Evolutionary conservation across 441 rosid species (phyloP).

Genomic region (Syzygium syzygioides): DNA sequence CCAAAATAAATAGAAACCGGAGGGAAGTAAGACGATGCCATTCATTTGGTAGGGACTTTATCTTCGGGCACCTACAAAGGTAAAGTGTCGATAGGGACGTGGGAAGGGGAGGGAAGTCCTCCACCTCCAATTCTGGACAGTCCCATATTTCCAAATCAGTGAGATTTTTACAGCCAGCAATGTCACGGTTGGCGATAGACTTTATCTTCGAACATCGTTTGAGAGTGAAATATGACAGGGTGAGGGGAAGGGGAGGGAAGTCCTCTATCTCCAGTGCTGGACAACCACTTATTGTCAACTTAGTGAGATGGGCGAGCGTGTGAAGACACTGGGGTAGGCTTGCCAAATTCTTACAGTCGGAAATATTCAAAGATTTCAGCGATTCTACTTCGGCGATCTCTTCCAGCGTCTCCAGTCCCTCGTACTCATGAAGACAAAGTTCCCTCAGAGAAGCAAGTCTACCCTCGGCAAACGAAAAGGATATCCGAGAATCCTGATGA

Average conservation of each 20-base stretch:
- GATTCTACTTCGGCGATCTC: not conserved
- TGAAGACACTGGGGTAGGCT: accelerated
- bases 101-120: no score
- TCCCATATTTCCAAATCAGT: accelerated
- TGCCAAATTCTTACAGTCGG: not conserved
- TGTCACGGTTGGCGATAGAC: not conserved
- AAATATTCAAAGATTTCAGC: accelerated
- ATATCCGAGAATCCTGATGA: accelerated
- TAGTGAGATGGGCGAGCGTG: accelerated
- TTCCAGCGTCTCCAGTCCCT: not conserved
- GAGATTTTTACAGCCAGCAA: not conserved
- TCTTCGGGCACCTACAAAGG: not conserved
- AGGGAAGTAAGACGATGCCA: not conserved
- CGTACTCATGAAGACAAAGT: accelerated
- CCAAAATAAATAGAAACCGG: accelerated
- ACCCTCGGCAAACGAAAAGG: not conserved
- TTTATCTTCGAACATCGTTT: accelerated
- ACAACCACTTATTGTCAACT: accelerated
- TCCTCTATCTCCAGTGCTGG: not conserved
- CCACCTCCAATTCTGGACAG: no score
- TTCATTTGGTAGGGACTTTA: not conserved
- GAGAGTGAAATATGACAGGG: not conserved
- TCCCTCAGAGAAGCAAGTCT: accelerated
- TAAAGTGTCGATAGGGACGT: no score
- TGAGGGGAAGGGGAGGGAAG: not conserved